Base-by-base conservation (phyloP, 2,329 filamentous ascomycete genomes). In the Calycina herbarum region DNA sequence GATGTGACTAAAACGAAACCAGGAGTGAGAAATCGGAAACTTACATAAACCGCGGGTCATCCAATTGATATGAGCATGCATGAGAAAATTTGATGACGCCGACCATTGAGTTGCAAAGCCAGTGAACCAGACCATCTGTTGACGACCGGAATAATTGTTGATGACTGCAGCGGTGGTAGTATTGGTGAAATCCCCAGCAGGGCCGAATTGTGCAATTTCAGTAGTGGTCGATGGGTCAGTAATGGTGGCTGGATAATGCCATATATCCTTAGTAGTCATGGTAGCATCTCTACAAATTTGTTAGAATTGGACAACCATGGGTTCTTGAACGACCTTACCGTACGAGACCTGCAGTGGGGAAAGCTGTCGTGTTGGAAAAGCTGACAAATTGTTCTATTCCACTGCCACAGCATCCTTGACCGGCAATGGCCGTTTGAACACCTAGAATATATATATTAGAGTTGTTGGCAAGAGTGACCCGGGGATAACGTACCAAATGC, bases 111-210 rank as follows among this genome's bases (percentile, higher is more conserved):
- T 75, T 6, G 77, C 77, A 62, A 83, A 86, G 24, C 77, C 76
- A 63, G 84, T 80, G 76, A 87, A 87, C 77, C 83, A 87, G 5
- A 81, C 85, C 83, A 88, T 86, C 35, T 60, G 58, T 76, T 88
- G 79, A 65, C 86, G 81, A 10, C 80, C 81, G 61, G 78, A 78
- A 68, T 86, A 83, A 66, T 82, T 81, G 73, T 87, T 87, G 73
- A 88, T 86, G 59, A 88, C 84, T 24, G 81, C 86, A 57, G 85
- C 86, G 24, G 80, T 82, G 20, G 78, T 79, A 20, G 75, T 74
- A 5, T 59, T 72, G 3, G 79, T 80, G 64, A 78, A 78, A 13
- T 79, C 74, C 7, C 76, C 81, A 42, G 33, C 38, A 27, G 58
- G 58, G 40, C 85, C 83, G 33, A 60, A 60, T 29, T 38, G 38